A percentile compares a stretch with the other conserved stretches of the same genome.
phyloP scores from a whole-genome alignment of 805 yeast genomes.

The Saccharomycopsis javanensis region DNA sequence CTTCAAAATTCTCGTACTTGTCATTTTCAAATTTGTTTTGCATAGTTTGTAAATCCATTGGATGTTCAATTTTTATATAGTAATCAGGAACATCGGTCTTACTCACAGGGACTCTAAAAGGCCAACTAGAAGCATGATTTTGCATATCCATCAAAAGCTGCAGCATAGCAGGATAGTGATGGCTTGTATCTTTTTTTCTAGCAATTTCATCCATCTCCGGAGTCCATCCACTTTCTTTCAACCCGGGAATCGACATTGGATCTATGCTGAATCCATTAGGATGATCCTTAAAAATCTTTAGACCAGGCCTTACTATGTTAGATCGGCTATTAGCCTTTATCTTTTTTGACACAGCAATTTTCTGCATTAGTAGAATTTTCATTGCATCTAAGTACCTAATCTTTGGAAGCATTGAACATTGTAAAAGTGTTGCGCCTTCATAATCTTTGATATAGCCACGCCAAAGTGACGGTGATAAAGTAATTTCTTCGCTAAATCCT shows the following conservation, averaged over 20 bases:
- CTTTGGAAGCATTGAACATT: slow-evolving; percentile 85
- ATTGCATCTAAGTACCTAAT: slow-evolving; percentile 83
- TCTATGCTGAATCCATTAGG: slow-evolving; percentile 35
- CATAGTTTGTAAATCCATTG: slow-evolving; percentile 96
- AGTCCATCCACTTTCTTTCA: slow-evolving; percentile 93
- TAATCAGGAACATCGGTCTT: slow-evolving; percentile 93
- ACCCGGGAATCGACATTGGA: slow-evolving; percentile 81
- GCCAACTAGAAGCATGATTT: slow-evolving; percentile 97
- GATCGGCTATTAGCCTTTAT: slow-evolving; percentile 72
- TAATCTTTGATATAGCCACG: slow-evolving; percentile 98
- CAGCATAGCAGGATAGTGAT: slow-evolving; percentile 91
- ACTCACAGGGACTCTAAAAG: slow-evolving; percentile 87
- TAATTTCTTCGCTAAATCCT: slow-evolving; percentile 92
- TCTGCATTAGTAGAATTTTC: slow-evolving; percentile 76
- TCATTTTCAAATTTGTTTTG: slow-evolving; percentile 88
- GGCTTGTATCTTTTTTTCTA: slow-evolving; percentile 86
- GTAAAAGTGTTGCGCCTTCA: slow-evolving; percentile 98
- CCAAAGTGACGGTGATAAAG: slow-evolving; percentile 81
- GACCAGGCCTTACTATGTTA: slow-evolving; percentile 73
- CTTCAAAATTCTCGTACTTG: slow-evolving; percentile 82
- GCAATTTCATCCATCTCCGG: slow-evolving; percentile 97
- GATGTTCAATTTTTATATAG: slow-evolving; percentile 92
- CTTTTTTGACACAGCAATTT: slow-evolving; percentile 82
- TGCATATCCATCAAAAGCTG: slow-evolving; percentile 80
- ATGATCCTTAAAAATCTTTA: slow-evolving; percentile 52